Evolutionary conservation across 768 basidiomycete genomes (phyloP), one percentile per base, ranked within the genome.

Genomic region (Clitopilus hobsonii): DNA sequence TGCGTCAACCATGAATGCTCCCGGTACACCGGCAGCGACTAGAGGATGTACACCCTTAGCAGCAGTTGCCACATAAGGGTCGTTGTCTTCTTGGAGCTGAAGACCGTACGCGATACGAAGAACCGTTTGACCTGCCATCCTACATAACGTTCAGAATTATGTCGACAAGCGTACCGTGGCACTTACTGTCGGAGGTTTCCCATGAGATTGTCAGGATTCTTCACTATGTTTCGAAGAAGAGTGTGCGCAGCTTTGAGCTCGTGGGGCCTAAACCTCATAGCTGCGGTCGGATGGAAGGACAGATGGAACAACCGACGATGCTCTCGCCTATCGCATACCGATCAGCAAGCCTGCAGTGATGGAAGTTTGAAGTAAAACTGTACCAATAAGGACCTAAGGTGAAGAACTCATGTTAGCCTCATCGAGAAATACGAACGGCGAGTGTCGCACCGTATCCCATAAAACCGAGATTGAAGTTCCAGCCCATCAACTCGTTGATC

Each of bases 91-190:
- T 16, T 52, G 54, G 10, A 65, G 54, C 2, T 67, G 55, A 26
- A 66, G 56, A 11, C 66, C 66, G 52, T 67, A 64, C 36, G 66
- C 53, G 18, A 60, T 41, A 13, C 59, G 53, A 38, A 68, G 54
- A 14, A 65, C 53, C 27, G 36, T 55, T 29, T 58, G 50, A n/a
- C 64, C 66, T 4, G 66, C 61, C 55, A 69, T 58, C 25, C 66
- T 70, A 28, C 10, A 2, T 10, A 47, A 16, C 2, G 2, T 18
- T 8, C 28, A 30, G 13, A 5, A 10, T 11, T 13, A 51, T 14
- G 11, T 41, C 5, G 6, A 18, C n/a, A n/a, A 26, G 23, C 11
- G 48, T 49, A 24, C 18, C 32, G 13, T 27, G 6, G 11, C 3
- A 54, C 61, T 14, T 49, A 65, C 66, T 64, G 63, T 54, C 61